Evolutionary conservation across 2,329 filamentous ascomycete species (phyloP).

Genomic region (Penicillium sp.): DNA sequence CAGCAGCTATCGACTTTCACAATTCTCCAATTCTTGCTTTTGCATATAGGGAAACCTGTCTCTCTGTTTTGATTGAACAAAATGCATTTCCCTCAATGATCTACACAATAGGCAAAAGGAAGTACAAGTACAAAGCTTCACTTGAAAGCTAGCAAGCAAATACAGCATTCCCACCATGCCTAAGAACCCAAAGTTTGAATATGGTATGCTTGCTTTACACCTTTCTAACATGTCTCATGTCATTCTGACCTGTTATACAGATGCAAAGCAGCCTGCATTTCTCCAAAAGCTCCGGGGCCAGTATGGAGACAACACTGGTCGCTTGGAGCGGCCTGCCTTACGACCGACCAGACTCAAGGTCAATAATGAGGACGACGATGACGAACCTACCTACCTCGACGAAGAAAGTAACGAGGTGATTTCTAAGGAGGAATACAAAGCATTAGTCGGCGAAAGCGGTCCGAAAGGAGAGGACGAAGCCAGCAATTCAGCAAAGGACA

Average conservation of each 20-base stretch:
- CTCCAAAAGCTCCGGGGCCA: conserved; percentile 40
- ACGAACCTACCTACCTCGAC: conserved; percentile 44
- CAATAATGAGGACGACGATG: conserved; percentile 36
- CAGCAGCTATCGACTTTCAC: not conserved
- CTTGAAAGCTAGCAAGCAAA: conserved; percentile 5
- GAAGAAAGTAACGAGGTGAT: conserved; percentile 44
- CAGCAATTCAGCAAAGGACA: conserved; percentile 10
- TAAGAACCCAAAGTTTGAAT: conserved; percentile 44
- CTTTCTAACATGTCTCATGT: not conserved
- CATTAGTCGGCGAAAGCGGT: conserved; percentile 27
- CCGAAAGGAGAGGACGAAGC: conserved; percentile 11
- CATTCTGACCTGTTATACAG: conserved; percentile 19
- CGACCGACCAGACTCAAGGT: conserved; percentile 37
- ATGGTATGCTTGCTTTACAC: conserved; percentile 30
- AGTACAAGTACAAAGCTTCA: conserved; percentile 14
- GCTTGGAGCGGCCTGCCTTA: conserved; percentile 35
- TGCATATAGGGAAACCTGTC: not conserved
- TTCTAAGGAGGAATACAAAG: conserved; percentile 43
- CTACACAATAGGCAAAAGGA: not conserved
- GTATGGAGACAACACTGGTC: conserved; percentile 34
- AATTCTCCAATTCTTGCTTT: not conserved
- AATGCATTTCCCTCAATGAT: conserved; percentile 8
- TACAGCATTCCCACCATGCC: conserved; percentile 28
- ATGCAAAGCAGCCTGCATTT: conserved; percentile 43
- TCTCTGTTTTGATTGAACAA: not conserved